Base-by-base conservation (phyloP, 2,329 filamentous ascomycete species). In the Exserohilum rostratum region DNA sequence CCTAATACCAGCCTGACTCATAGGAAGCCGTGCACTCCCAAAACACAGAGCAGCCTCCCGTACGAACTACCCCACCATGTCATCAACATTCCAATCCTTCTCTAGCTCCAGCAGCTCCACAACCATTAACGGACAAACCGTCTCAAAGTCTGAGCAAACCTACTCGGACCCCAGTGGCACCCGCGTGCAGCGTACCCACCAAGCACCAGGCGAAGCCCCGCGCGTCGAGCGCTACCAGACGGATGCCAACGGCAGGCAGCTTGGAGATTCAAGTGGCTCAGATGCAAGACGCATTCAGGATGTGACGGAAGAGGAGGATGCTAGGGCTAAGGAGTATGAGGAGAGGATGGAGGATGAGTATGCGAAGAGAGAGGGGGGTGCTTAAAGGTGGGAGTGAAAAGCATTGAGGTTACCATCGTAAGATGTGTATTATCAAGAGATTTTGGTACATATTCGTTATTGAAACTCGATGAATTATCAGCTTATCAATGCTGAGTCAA, bases 291-390 rank as follows among this genome's bases (percentile, higher is more conserved):
- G 69, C 27, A 71, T 74, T n/a, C 57, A 68, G 45, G 71, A 74
- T 57, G 71, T 73, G 30, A 73, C 66, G 1, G 68, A 71, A 18
- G 58, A 70, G 37, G 67, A 74, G 44, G 65, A 73, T 7, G 39
- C 50, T 1, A 71, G 75, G 42, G 65, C 66, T 2, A 71, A 68
- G 60, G 38, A 72, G 49, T 78, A 76, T 57, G 72, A 74, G 54
- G 73, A 78, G 62, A 67, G 65, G 18, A 78, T 79, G 58, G 75
- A 78, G 61, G 76, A 77, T 1, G 77, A 78, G 57, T 79, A 78
- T 64, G 77, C 76, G 2, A 78, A 78, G 71, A 65, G 75, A 25
- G 76, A 78, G 60, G 76, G 77, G 9, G 76, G 76, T 39, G 76
- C 76, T 37, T 78, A 61, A 38, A 29, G 4, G 3, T 20, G 17